Conservation (phyloP, 139 green algal species). For the Chlorella sorokiniana region DNA sequence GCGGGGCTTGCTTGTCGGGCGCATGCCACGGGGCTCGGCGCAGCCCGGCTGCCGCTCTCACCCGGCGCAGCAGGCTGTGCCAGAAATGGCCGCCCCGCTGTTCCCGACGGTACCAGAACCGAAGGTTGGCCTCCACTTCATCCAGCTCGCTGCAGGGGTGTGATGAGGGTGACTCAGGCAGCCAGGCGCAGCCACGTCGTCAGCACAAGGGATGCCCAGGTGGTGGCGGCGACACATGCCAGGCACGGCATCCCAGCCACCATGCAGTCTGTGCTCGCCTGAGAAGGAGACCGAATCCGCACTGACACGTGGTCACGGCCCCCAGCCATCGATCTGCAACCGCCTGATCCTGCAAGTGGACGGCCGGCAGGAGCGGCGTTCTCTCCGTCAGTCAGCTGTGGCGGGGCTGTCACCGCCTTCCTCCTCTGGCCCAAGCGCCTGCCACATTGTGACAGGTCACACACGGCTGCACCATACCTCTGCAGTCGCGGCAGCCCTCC, state of each 20-base stretch:
- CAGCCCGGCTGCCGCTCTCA: background rate
- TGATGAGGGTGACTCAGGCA: background rate
- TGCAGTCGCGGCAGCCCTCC: constrained; percentile 22
- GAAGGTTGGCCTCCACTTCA: constrained; percentile 42
- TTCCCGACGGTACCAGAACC: constrained; percentile 50
- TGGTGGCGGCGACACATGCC: background rate
- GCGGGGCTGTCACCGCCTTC: no score
- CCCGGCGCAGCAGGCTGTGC: constrained; percentile 53
- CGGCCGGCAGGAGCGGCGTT: no score
- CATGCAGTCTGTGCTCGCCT: background rate
- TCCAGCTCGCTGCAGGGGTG: constrained; percentile 37
- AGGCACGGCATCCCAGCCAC: background rate
- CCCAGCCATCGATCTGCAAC: constrained; percentile 18
- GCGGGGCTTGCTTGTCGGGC: no score
- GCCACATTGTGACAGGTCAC: background rate
- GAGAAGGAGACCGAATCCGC: background rate
- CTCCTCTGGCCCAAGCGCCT: no score
- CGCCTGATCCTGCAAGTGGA: constrained; percentile 16
- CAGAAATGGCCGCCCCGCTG: constrained; percentile 46
- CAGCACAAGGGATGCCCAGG: background rate
- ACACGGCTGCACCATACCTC: background rate
- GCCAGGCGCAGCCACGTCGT: background rate
- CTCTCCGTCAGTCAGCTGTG: no score
- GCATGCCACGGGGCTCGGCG: no score
- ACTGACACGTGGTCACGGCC: background rate